Evolutionary conservation across 352 stramenopile species (phyloP), one percentile per base, ranked within the genome.

Genomic region (Aphanomyces stellatus): DNA sequence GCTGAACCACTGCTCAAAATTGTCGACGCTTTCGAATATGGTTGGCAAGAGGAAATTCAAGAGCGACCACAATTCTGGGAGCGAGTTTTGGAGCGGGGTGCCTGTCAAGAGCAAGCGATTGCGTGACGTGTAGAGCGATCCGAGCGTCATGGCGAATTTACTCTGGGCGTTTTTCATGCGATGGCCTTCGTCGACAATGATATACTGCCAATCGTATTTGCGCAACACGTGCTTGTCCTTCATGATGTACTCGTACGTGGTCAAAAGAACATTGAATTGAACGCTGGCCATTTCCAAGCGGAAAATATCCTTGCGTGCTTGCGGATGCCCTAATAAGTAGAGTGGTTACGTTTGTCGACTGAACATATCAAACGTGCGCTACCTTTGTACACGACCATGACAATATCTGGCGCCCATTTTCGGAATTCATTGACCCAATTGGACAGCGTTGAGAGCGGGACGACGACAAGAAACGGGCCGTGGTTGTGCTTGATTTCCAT

Each of bases 391-490:
- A 99, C 88, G 33, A 99, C 90, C 1, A 97, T 88, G 60, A 99
- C 98, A 34, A 99, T 82, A 71, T 98, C 85, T 0, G 86, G 86
- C 0, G 96, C 98, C 82, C 95, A 98, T 70, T 96, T 96, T 65
- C 90, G 85, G 51, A 98, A 93, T 73, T 99, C 95, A 27, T 91
- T 91, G 41, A 95, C 87, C 93, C 95, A 99, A 71, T 96, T 97
- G 24, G 82, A 96, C 34, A 98, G 75, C 1, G 92, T 97, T 7
- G 84, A 96, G 2, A 99, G 83, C 33, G 97, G 97, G 40, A 98
- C 97, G 25, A 99, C 91, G 22, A 99, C 90, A 0, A 99, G 79
- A 72, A 98, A 99, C 25, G 97, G 97, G 0, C 95, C 93, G 69
- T 90, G 82, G 64, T 93, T 92, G 73, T 92, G 81, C 71, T 89